Base-by-base conservation (phyloP, 257 asterid genomes). In the Solanum raphanifolium region DNA sequence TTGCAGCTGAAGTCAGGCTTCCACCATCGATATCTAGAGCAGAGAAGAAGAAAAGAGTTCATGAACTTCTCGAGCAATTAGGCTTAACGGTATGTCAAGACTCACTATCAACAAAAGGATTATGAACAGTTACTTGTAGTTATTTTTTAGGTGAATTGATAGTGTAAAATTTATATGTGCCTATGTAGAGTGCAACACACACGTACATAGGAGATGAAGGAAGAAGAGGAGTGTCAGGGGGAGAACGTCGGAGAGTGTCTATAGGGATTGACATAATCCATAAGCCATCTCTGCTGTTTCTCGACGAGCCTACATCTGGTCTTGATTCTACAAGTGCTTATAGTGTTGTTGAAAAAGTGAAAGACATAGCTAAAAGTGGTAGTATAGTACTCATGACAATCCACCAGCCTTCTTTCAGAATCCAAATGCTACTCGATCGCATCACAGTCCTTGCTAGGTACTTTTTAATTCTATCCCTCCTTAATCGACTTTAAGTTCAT, bases 1-100 rank as follows among this genome's bases (percentile, higher is more conserved):
- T 96, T 88, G 98, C 98, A 58, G 98, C 98, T 32, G 98, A 95
- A 86, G 95, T 94, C 1, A 92, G 98, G 95, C 98, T 94, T 87
- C 95, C 98, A 12, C 98, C 98, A 9, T 94, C 97, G 0, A 87
- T 95, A 69, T 92, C 98, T 87, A 90, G 94, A 3, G 88, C 92
- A 5, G 98, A 94, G 84, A 94, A 95, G 95, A 94, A 91, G 94
- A 92, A 92, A 75, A 86, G 98, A 88, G 98, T 93, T 58, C 20
- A 90, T 29, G 98, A 95, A 90, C 98, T 95, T 68, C 90, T 95
- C 39, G 92, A 93, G 86, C 98, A 96, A 86, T 94, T 96, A 69
- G 96, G 98, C 84, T 86, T 95, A 85, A 96, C 96, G 87, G 98
- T 96, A 90, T 81, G 85, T 23, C 88, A 66, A 83, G 18, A 65